Evolutionary conservation across 2,329 filamentous ascomycete genomes (phyloP).

Genomic region (Fusarium sp.): DNA sequence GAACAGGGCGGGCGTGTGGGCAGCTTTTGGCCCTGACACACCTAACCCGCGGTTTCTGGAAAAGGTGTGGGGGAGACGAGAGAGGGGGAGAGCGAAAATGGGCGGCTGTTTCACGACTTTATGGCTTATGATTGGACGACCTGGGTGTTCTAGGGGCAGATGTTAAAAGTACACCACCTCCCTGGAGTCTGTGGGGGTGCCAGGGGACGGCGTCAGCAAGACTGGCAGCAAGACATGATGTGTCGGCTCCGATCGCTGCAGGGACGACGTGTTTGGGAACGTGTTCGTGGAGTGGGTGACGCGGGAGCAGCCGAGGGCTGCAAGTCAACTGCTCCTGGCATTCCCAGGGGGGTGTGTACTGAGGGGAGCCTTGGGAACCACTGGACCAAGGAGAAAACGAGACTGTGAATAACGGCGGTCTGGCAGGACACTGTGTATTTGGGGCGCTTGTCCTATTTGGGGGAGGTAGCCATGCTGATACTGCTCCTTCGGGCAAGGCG

Average conservation of each 20-base stretch:
- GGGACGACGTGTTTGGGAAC: constrained; percentile 29
- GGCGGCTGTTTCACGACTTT: constrained; percentile 59
- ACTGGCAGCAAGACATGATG: constrained; percentile 39
- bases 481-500: constrained; percentile 49
- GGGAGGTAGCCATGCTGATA: constrained; percentile 43
- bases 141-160: constrained; percentile 48
- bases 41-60: constrained; percentile 43
- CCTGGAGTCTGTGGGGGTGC: constrained; percentile 43
- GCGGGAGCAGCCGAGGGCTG: constrained; percentile 45
- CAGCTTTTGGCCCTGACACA: constrained; percentile 40
- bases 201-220: constrained; percentile 38
- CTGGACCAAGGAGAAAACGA: constrained; percentile 30
- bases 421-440: constrained; percentile 38
- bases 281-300: constrained; percentile 35
- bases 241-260: constrained; percentile 41
- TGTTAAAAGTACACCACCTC: constrained; percentile 61
- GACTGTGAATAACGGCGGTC: constrained; percentile 30
- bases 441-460: constrained; percentile 50
- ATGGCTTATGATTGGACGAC: constrained; percentile 67
- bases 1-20: constrained; percentile 42
- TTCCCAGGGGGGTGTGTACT: constrained; percentile 38
- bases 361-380: constrained; percentile 33
- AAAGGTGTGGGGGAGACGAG: constrained; percentile 41
- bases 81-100: constrained; percentile 18
- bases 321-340: constrained; percentile 29